Evolutionary conservation across 768 basidiomycete species (phyloP), one percentile per base, ranked within the genome.

Genomic region (Hygrocybe coccinea): DNA sequence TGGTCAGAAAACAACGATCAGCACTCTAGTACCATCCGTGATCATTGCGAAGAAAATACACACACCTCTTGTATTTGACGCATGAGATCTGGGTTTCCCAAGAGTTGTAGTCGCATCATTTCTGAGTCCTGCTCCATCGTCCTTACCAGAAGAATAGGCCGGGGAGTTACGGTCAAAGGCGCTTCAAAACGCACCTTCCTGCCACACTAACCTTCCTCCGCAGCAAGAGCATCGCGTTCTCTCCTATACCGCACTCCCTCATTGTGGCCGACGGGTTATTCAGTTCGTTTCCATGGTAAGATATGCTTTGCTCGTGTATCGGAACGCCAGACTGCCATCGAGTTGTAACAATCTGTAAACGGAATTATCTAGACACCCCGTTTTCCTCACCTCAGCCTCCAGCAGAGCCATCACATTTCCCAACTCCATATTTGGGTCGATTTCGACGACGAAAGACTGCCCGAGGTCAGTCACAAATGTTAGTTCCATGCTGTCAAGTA

Each of bases 351-450:
- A 50, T 17, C n/a, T n/a, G n/a, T n/a, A n/a, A n/a, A n/a, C n/a
- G n/a, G 50, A n/a, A 15, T 8, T n/a, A 52, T 21, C 44, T n/a
- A n/a, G n/a, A n/a, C n/a, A n/a, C n/a, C 50, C 51, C 39, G 54
- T 19, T 19, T 33, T 52, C 56, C 85, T 68, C 67, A 93, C 95
- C 83, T 97, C 95, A 0, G 87, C 95, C 71, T 97, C 93, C n/a
- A 97, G 78, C 52, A 97, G 76, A 11, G 91, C 95, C 81, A 88
- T 87, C 36, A 97, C 85, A 68, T 95, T 89, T 75, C 91, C 89
- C 25, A 98, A 81, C 69, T 91, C 85, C 89, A 97, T 94, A 52
- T 79, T 80, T 1, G 90, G 81, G 72, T 94, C 91, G 61, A 97
- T 91, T 66, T 97, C 95, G 50, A 95, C 73, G 38, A 71, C 64